Evolutionary conservation across 768 basidiomycete genomes (phyloP), one percentile per base, ranked within the genome.

Genomic region (Boletus coccyginus): DNA sequence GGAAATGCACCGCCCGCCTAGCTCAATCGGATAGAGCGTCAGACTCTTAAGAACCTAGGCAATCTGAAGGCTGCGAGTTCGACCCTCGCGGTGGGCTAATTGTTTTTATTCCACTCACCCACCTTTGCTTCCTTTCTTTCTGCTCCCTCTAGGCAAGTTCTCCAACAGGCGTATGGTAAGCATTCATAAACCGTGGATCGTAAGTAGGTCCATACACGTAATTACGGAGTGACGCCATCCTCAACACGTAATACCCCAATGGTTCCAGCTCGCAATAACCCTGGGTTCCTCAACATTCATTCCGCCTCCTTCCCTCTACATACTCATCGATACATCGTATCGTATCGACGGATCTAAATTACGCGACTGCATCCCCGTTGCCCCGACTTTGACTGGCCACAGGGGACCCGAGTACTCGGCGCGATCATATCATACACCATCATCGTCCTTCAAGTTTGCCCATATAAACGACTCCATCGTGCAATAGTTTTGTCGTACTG

Each of bases 1-100:
- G 24, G 3, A 0, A 3, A 4, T 6, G 13, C 1, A 6, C 5
- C 53, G 80, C 80, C 81, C 77, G 80, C 79, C 80, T 81, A 81
- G 81, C 80, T 82, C 81, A 81, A 81, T 81, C 80, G 80, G 80
- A 81, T 82, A 81, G 80, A 82, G 80, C 80, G 80, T 81, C 80
- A 82, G 80, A 81, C 80, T 81, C 79, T 81, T 82, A 56, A 11
- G 27, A 19, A 32, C 64, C 61, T 72, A 72, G 70, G 71, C 71
- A 51, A 79, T 80, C 80, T 79, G 78, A 81, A 81, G 80, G 79
- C 78, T 80, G 79, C 80, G 79, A 80, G 79, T 81, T 80, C 80
- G 79, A 80, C 79, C 78, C 80, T 80, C 79, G 79, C 80, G 80
- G 80, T 80, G 79, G 79, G 80, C 80, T 81, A 80, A 41, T 52